A percentile compares a stretch with the other conserved stretches of the same genome.
Conservation (phyloP, 1,139 yeast species). For the Arxiozyma heterogenica region DNA sequence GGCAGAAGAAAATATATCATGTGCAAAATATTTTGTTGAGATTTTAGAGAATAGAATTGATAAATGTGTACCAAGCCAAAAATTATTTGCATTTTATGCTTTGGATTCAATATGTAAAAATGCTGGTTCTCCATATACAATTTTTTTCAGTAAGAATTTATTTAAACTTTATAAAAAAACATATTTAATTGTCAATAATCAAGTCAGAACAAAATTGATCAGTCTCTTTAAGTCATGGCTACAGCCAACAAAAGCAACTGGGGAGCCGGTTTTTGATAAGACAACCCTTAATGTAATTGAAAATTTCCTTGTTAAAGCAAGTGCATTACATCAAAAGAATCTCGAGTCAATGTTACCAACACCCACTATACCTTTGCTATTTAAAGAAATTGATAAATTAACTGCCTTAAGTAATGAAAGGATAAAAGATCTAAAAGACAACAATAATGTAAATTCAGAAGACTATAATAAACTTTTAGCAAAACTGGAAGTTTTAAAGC, state of each 20-base stretch:
- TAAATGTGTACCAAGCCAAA: conserved; percentile 70
- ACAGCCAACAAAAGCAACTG: conserved; percentile 43
- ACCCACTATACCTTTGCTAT: conserved; percentile 25
- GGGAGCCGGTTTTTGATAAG: conserved; percentile 56
- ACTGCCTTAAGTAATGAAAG: conserved; percentile 35
- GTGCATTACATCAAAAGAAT: conserved; percentile 34
- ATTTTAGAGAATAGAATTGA: conserved; percentile 60
- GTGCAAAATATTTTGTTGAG: conserved; percentile 68
- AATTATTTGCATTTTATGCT: conserved; percentile 72
- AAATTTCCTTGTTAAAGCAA: conserved; percentile 54
- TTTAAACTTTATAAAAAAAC: conserved; percentile 54
- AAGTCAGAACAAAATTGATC: conserved; percentile 61
- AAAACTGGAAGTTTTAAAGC: conserved; percentile 31
- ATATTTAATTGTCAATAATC: conserved; percentile 68
- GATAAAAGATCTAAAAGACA: conserved; percentile 29
- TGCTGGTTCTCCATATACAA: conserved; percentile 80
- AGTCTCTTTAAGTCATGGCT: conserved; percentile 87
- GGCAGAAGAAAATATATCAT: conserved; percentile 73
- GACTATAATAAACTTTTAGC: conserved; percentile 28
- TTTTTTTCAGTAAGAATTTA: conserved; percentile 44
- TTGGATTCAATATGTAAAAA: conserved; percentile 90
- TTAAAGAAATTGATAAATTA: conserved; percentile 35
- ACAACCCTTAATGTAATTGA: conserved; percentile 69
- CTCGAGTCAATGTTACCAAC: conserved; percentile 24
- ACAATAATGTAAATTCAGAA: neutral